These are phyloP conservation scores for Hypoxylon cercidicola DNA, from an alignment of 495 filamentous ascomycete genomes.

Conservation along the genomic window DNA sequence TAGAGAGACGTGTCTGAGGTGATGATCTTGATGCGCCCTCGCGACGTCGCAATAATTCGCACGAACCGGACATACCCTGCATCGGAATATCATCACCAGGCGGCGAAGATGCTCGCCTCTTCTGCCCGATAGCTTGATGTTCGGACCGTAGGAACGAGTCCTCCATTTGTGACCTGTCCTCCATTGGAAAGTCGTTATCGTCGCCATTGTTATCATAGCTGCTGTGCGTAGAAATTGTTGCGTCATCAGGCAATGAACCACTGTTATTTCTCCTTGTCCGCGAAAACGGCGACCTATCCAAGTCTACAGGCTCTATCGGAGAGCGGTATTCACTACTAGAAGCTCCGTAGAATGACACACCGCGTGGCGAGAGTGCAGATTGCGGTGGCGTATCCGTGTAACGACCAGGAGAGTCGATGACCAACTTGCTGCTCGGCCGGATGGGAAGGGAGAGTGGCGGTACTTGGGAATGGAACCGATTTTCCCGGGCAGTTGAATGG, in stretches of 20 bases:
- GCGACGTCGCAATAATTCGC: slow-evolving; percentile 74
- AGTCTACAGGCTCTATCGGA: slow-evolving; percentile 56
- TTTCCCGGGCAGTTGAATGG: slow-evolving; percentile 52
- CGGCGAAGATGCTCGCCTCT: slow-evolving; percentile 84
- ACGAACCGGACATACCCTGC: slow-evolving; percentile 65
- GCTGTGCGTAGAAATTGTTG: slow-evolving; percentile 50
- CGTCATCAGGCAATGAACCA: slow-evolving; percentile 51
- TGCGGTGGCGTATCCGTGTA: slow-evolving; percentile 59
- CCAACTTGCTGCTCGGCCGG: slow-evolving; percentile 44
- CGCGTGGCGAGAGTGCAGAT: slow-evolving; percentile 62
- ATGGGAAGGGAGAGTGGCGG: slow-evolving; percentile 63
- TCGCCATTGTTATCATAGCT: slow-evolving; percentile 65
- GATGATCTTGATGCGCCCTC: slow-evolving; percentile 68
- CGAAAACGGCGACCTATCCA: slow-evolving; percentile 68
- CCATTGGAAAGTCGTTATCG: slow-evolving; percentile 73
- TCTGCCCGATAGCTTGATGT: slow-evolving; percentile 62
- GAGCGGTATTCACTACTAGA: slow-evolving; percentile 61
- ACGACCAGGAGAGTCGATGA: slow-evolving; percentile 55
- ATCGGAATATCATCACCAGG: slow-evolving; percentile 74
- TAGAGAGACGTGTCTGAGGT: slow-evolving; percentile 67
- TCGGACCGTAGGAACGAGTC: slow-evolving; percentile 55
- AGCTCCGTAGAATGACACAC: slow-evolving; percentile 58
- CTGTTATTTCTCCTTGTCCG: slow-evolving; percentile 66
- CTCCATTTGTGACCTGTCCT: slow-evolving; percentile 72
- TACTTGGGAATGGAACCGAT: slow-evolving; percentile 58